Evolutionary conservation across 352 stramenopile genomes (phyloP), one percentile per base, ranked within the genome.

Genomic region (Phytophthora podocarpi): DNA sequence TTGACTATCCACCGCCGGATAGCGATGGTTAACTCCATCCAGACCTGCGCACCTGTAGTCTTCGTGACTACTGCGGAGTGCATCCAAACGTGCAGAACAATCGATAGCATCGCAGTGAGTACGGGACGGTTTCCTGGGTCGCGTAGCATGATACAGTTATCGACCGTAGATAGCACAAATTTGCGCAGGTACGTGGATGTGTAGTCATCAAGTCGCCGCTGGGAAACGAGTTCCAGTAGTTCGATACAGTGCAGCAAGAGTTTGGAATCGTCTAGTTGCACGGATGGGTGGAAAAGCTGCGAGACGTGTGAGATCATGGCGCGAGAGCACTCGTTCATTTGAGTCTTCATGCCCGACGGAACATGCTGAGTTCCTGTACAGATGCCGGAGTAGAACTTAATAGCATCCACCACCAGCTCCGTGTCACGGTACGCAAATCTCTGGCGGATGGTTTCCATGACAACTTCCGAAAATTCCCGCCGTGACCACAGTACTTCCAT

Each of bases 281-380:
- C 85, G 0, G 85, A 93, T 42, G 87, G 87, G 32, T 96, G 87
- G 57, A 96, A 96, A 1, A 96, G 65, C 55, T 96, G 87, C 6
- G 87, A 96, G 9, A 94, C 85, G 39, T 96, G 87, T 3, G 85
- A 93, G 51, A 94, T 96, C 83, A 96, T 96, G 0, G 85, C 78
- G 1, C 87, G 77, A 7, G 73, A 87, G n/a, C 76, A 77, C 50
- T 96, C 87, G 46, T 94, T 81, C 65, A 96, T 92, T 50, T 94
- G 85, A 0, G 37, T 49, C 37, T 90, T 86, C 87, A 96, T 96
- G 6, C 82, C 87, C 4, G 81, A 63, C 0, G 87, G 87, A 5
- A 90, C 74, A 57, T 91, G 90, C 51, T 96, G 87, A 3, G 68
- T 71, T 10, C 81, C 82, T 2, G 67, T 91, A 48, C 87, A 96